Percentiles rank a stretch among this genome's conserved stretches.
These are phyloP conservation scores for Suhomyces vadensis DNA, from an alignment of 805 yeast genomes.

Conservation along the genomic window DNA sequence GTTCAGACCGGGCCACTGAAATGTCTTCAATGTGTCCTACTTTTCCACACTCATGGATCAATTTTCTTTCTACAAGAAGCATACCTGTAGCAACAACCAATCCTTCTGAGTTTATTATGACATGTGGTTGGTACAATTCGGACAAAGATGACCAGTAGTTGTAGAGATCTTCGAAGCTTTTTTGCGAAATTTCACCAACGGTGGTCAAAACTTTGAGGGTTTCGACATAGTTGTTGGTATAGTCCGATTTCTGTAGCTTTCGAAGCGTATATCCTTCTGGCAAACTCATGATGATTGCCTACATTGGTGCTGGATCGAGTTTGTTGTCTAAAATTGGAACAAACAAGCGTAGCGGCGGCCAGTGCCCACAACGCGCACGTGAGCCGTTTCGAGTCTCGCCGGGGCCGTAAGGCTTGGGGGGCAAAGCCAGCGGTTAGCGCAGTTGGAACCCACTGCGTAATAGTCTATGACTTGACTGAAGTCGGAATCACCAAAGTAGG, in stretches of 20 bases:
- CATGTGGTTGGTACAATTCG: constrained; percentile 66
- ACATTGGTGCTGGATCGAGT: not conserved
- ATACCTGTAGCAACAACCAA: constrained; percentile 82
- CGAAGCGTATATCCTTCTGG: constrained; percentile 76
- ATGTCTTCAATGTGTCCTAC: constrained; percentile 97
- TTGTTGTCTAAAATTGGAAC: not conserved
- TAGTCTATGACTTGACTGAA: too few relatives aligned
- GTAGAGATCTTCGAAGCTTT: constrained; percentile 51
- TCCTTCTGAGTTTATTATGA: constrained; percentile 55
- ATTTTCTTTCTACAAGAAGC: constrained; percentile 73
- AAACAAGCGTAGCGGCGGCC: too few relatives aligned
- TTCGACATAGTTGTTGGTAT: constrained; percentile 58
- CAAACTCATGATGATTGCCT: constrained; percentile 22
- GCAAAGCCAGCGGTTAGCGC: too few relatives aligned
- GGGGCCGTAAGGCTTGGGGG: too few relatives aligned
- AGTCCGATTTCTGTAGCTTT: constrained; percentile 56
- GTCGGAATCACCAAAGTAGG: too few relatives aligned
- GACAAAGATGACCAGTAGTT: constrained; percentile 56
- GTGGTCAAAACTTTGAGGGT: constrained; percentile 72
- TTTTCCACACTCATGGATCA: constrained; percentile 79
- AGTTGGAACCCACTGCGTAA: too few relatives aligned
- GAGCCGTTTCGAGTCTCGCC: too few relatives aligned
- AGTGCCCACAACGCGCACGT: too few relatives aligned
- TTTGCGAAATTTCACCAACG: constrained; percentile 68
- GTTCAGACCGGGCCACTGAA: constrained; percentile 71